These are phyloP conservation scores for Pseudisothecium myosuroides DNA, from an alignment of 225 moss, liverwort and hornwort genomes.

Conservation along the genomic window DNA sequence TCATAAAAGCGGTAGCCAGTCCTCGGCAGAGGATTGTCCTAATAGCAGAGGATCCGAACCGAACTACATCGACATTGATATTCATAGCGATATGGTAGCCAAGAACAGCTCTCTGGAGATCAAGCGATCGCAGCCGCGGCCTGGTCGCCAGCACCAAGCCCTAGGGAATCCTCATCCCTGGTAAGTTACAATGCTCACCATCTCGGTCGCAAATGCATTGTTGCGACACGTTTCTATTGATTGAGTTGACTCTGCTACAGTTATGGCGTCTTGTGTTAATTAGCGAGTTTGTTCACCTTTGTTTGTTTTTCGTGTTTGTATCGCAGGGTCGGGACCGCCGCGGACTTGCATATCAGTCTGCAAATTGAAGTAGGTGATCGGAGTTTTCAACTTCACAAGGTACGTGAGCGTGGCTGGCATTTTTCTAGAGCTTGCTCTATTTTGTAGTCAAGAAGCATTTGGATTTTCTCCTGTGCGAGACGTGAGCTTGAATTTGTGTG, in stretches of 20 bases:
- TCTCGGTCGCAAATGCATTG: neutral
- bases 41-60: neutral
- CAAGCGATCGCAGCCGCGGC: neutral
- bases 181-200: neutral
- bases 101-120: neutral
- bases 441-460: neutral
- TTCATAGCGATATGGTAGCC: slow-evolving; percentile 3
- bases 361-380: slow-evolving; percentile 21
- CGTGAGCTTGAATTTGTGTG: neutral
- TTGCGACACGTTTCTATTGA: neutral
- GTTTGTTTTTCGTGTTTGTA: neutral
- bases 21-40: neutral
- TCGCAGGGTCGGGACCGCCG: slow-evolving; percentile 17
- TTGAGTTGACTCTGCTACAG: neutral
- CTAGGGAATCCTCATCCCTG: neutral
- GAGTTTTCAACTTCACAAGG: slow-evolving; percentile 27
- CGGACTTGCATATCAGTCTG: slow-evolving; percentile 23
- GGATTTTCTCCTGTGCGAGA: neutral
- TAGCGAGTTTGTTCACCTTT: neutral
- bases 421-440: neutral
- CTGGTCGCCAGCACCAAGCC: neutral
- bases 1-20: slow-evolving; percentile 2
- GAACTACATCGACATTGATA: slow-evolving; percentile 22
- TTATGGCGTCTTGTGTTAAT: neutral
- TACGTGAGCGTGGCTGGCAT: neutral